Evolutionary conservation across 805 yeast genomes (phyloP), one percentile per base, ranked within the genome.

Genomic region (Diddensiella transvaalensis): DNA sequence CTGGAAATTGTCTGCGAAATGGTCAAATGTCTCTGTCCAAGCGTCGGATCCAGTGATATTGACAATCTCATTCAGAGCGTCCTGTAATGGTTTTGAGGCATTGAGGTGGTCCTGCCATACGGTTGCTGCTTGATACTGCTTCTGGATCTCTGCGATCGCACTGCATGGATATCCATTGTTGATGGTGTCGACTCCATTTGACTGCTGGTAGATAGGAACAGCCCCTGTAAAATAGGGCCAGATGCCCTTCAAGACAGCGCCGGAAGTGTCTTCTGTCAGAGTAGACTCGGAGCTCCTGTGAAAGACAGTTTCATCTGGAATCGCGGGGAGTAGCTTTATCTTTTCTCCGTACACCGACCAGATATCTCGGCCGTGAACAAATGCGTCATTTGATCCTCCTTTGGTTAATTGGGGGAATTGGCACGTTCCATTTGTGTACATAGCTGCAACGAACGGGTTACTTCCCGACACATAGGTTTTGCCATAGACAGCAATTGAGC

Each of bases 1-100:
- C 11, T 71, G 68, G 48, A 71, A 59, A 50, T 70, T 72, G 52
- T 72, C 77, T 49, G 66, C 64, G 64, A 66, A 70, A 53, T 72
- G 76, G 48, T 72, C 76, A 22, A 62, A 61, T 22, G 62, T 58
- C 4, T 47, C 42, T 42, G 56, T 61, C 63, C 65, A 64, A 4
- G 44, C 62, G 13, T 42, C 46, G 26, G 37, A 30, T 40, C 55
- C 52, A 2, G 46, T 50, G 26, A 61, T 59, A 2, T 65, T 64
- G 22, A 62, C 51, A 43, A 68, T 63, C 2, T 61, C 53, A 44
- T 65, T 70, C 41, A 65, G 60, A 26, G 52, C 55, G 2, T 53
- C 46, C 39, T 58, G 66, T 13, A 69, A 50, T 0, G 57, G 60
- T 17, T 62, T 54, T 13, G 70, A 57, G 42, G 56, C 56, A 41